Percentiles rank a stretch among this genome's conserved stretches.
These are phyloP conservation scores for Lentinula novae-zelandiae DNA, from an alignment of 1,284 basidiomycete species.

Conservation along the genomic window DNA sequence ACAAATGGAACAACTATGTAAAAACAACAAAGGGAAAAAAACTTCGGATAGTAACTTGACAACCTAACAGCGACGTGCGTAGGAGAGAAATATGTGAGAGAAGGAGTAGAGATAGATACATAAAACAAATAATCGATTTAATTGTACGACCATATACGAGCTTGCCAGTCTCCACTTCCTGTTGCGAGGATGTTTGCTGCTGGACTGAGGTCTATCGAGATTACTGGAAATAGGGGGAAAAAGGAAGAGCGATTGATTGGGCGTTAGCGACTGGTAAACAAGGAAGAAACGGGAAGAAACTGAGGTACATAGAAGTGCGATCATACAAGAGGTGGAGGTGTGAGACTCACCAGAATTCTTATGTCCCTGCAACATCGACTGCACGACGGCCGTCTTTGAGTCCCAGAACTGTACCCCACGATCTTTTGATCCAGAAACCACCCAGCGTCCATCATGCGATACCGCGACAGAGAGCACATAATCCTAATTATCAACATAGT, in stretches of 20 bases:
- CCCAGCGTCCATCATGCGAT: conserved; percentile 82
- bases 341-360: conserved; percentile 70
- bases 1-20: too few relatives aligned
- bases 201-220: conserved; percentile 80
- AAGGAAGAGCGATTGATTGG: background rate
- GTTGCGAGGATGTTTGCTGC: conserved; percentile 76
- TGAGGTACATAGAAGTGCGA: background rate
- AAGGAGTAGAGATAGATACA: background rate
- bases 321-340: background rate
- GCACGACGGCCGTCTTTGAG: conserved; percentile 66
- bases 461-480: conserved; percentile 80
- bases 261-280: too few relatives aligned
- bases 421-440: conserved; percentile 90
- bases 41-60: too few relatives aligned
- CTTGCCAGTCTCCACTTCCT: conserved; percentile 85
- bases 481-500: conserved; percentile 40
- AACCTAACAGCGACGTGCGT: background rate
- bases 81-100: background rate
- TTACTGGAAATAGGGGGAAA: conserved; percentile 44
- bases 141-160: conserved; percentile 64
- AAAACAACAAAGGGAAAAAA: too few relatives aligned
- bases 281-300: too few relatives aligned
- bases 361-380: conserved; percentile 86
- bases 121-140: background rate
- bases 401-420: conserved; percentile 90